Percentiles rank a stretch among this genome's conserved stretches.
Conservation (phyloP, 495 filamentous ascomycete species). For the Daldinia childiae region DNA sequence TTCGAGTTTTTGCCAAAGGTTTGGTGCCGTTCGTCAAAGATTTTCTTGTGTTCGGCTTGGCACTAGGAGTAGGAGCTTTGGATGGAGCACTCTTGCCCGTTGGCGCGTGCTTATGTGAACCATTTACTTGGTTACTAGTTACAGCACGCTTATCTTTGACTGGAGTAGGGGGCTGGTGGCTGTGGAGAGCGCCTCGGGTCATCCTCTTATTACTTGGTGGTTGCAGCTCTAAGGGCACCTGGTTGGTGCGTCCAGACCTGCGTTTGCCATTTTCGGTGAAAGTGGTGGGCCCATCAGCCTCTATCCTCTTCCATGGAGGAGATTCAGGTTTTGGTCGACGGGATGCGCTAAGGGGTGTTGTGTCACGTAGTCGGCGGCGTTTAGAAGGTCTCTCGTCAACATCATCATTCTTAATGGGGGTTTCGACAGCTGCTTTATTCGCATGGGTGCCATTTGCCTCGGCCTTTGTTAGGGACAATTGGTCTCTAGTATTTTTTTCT, state of each 20-base stretch:
- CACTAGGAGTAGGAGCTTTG: conserved; percentile 43
- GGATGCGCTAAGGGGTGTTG: conserved; percentile 48
- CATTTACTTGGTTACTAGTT: conserved; percentile 37
- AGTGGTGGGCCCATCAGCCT: conserved; percentile 86
- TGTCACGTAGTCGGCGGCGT: conserved; percentile 70
- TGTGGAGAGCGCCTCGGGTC: conserved; percentile 55
- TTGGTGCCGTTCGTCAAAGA: conserved; percentile 38
- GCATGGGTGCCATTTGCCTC: conserved; percentile 36
- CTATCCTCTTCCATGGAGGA: conserved; percentile 93
- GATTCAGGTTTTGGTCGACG: conserved; percentile 66
- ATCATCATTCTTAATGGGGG: conserved; percentile 35
- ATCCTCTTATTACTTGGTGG: conserved; percentile 70
- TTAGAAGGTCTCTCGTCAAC: conserved; percentile 71
- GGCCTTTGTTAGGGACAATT: conserved; percentile 31
- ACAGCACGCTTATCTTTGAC: conserved; percentile 33
- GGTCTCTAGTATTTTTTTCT: conserved; percentile 8
- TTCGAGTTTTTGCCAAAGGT: conserved; percentile 45
- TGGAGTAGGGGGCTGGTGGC: conserved; percentile 37
- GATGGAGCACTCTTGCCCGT: conserved; percentile 30
- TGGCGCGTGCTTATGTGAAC: conserved; percentile 48
- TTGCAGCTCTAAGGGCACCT: conserved; percentile 73
- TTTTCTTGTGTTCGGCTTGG: conserved; percentile 45
- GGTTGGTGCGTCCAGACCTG: conserved; percentile 86
- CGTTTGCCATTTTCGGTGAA: conserved; percentile 83
- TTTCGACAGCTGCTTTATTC: conserved; percentile 18